These are phyloP conservation scores for Podaxis sp. DNA, from an alignment of 768 basidiomycete species.

Conservation along the genomic window DNA sequence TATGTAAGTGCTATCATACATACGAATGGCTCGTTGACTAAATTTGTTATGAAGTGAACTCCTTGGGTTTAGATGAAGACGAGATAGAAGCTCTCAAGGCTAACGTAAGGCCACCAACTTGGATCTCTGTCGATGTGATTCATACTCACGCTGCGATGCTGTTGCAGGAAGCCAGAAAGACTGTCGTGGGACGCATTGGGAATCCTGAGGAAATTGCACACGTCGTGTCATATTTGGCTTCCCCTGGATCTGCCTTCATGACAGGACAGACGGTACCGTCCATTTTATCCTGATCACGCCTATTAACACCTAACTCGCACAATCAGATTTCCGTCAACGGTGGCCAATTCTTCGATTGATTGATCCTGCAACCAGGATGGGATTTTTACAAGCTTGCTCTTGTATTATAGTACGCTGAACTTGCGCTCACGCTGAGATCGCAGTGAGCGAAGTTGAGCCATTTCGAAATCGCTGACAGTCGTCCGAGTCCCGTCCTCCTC, in stretches of 20 bases:
- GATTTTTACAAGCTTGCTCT: neutral
- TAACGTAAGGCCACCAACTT: neutral
- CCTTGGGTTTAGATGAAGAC: neutral
- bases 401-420: constrained; percentile 8
- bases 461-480: constrained; percentile 25
- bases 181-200: constrained; percentile 1
- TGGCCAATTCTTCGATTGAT: constrained; percentile 10
- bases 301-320: neutral
- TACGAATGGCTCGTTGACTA: neutral
- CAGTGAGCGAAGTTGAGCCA: constrained; percentile 27
- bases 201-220: constrained; percentile 18
- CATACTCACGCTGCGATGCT: neutral
- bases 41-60: neutral
- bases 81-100: neutral
- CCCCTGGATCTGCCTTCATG: constrained; percentile 18
- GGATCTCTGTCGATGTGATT: neutral
- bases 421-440: constrained; percentile 12
- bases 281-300: neutral
- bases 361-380: neutral
- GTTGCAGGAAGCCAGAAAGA: constrained; percentile 4
- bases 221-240: constrained; percentile 23
- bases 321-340: constrained; percentile 11
- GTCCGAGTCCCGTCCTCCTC: constrained; percentile 17
- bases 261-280: constrained; percentile 19
- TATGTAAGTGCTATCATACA: neutral